A percentile compares a stretch with the other conserved stretches of the same genome.
Evolutionary conservation across 2,329 filamentous ascomycete species (phyloP).

Genomic region (Colletotrichum shisoi): DNA sequence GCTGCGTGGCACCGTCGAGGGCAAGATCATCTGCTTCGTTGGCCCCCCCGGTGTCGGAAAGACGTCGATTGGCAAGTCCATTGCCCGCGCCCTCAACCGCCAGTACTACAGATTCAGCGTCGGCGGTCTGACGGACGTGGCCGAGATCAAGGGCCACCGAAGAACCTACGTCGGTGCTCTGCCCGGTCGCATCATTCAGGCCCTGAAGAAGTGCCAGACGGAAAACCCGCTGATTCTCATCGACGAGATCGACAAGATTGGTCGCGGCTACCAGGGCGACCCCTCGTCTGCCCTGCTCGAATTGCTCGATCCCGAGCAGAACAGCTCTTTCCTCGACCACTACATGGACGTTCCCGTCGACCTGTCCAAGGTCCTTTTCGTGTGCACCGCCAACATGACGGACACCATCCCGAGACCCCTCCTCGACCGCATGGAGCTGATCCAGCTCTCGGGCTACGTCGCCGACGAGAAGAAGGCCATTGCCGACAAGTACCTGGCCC

Average conservation of each 20-base stretch:
- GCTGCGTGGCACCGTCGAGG: slow-evolving; percentile 93
- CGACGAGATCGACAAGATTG: slow-evolving; percentile 98
- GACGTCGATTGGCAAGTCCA: slow-evolving; percentile 98
- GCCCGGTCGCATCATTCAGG: slow-evolving; percentile 96
- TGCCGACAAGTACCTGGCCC: slow-evolving; percentile 88
- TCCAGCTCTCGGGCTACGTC: slow-evolving; percentile 94
- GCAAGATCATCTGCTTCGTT: slow-evolving; percentile 97
- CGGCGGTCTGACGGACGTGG: slow-evolving; percentile 94
- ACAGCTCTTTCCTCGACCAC: slow-evolving; percentile 95
- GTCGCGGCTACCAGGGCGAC: slow-evolving; percentile 93
- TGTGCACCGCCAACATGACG: slow-evolving; percentile 98
- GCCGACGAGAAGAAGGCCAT: slow-evolving; percentile 99
- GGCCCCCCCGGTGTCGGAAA: slow-evolving; percentile 97
- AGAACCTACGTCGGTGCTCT: slow-evolving; percentile 96
- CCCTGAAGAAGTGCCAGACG: slow-evolving; percentile 97
- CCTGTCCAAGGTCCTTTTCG: slow-evolving; percentile 95
- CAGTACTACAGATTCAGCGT: slow-evolving; percentile 99
- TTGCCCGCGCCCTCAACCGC: slow-evolving; percentile 90
- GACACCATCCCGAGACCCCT: slow-evolving; percentile 95
- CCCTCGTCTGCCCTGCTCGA: slow-evolving; percentile 94
- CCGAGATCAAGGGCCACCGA: slow-evolving; percentile 97
- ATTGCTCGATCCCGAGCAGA: slow-evolving; percentile 94
- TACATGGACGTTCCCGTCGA: slow-evolving; percentile 99
- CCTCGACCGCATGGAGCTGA: slow-evolving; percentile 97
- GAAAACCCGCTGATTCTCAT: slow-evolving; percentile 97